A percentile compares a stretch with the other conserved stretches of the same genome.
These are phyloP conservation scores for Rhodotorula sp. DNA, from an alignment of 1,284 basidiomycete species.

Conservation along the genomic window DNA sequence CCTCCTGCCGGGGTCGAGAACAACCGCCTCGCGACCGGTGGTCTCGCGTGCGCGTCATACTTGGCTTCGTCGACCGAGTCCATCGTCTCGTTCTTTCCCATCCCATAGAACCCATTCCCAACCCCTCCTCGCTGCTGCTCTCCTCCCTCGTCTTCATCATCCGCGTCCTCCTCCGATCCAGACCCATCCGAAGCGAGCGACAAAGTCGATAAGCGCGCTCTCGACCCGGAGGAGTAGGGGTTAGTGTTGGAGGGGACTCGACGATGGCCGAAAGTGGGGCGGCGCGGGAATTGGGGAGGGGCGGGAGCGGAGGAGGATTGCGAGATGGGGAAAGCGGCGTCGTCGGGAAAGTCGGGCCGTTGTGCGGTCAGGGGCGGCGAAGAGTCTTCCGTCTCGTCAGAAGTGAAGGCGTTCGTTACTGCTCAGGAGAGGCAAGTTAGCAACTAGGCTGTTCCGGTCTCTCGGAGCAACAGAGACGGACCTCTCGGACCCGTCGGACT, in stretches of 20 bases:
- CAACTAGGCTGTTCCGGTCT: background rate
- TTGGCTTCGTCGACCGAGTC: conserved; percentile 45
- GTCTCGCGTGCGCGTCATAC: conserved; percentile 2
- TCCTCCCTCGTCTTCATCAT: background rate
- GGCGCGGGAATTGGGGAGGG: conserved; percentile 20
- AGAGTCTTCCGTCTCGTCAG: background rate
- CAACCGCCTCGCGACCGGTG: background rate
- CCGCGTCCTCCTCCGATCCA: conserved; percentile 19
- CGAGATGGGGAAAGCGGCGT: conserved; percentile 28
- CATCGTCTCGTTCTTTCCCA: conserved; percentile 49
- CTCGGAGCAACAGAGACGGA: background rate
- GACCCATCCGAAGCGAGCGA: conserved; percentile 31
- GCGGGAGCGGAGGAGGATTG: conserved; percentile 23
- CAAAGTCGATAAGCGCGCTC: conserved; percentile 20
- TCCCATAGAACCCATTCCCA: conserved; percentile 43
- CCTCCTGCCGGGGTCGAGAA: background rate
- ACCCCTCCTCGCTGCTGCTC: no score
- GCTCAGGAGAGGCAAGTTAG: background rate
- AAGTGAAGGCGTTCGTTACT: background rate
- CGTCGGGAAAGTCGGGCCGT: conserved; percentile 18
- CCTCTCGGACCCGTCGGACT: background rate
- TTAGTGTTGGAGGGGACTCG: conserved; percentile 13
- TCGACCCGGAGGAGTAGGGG: conserved; percentile 14
- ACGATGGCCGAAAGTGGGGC: conserved; percentile 21
- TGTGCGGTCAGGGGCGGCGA: background rate